Base-by-base conservation (phyloP, 2,329 filamentous ascomycete genomes). In the Aspergillus brasiliensis region DNA sequence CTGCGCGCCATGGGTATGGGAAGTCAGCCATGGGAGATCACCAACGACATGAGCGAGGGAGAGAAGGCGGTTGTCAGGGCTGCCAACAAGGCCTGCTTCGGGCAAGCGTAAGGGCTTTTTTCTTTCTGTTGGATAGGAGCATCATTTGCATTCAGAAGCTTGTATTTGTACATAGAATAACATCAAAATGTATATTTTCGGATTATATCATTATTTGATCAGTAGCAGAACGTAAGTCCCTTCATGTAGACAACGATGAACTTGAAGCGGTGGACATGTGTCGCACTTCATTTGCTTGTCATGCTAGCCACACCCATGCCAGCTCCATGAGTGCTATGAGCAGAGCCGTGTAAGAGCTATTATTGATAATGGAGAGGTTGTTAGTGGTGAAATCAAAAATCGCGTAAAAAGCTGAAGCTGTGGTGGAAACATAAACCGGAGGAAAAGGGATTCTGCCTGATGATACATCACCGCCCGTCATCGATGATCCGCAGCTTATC, bases 21-120 rank as follows among this genome's bases (percentile, higher is more conserved):
- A 13, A 70, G 73, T 49, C 75, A 74, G 55, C 83, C 76, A 65
- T 84, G 86, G 76, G 77, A 79, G 49, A 74, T 78, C 28, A 80
- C 74, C 2, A 69, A 72, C 2, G 78, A 75, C 1, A 75, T 87
- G 74, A 80, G 72, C 2, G 67, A 77, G 31, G 83, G 83, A 2
- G 81, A 88, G 72, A 80, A 77, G 61, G 75, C 78, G 56, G 80
- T 82, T 2, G 71, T 88, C 65, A 73, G 80, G 54, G 70, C 75
- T 25, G 84, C 83, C 48, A 88, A 87, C 65, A 79, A 81, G 68
- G 76, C 81, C n/a, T 74, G 84, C 17, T 87, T 86, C 68, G 69
- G 65, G 21, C 48, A 52, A 40, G 38, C 27, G 7, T 57, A 15
- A 61, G 23, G n/a, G n/a, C n/a, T n/a, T n/a, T n/a, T n/a, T 8